These are phyloP conservation scores for Dothistroma pini DNA, from an alignment of 2,329 filamentous ascomycete genomes.

Conservation along the genomic window DNA sequence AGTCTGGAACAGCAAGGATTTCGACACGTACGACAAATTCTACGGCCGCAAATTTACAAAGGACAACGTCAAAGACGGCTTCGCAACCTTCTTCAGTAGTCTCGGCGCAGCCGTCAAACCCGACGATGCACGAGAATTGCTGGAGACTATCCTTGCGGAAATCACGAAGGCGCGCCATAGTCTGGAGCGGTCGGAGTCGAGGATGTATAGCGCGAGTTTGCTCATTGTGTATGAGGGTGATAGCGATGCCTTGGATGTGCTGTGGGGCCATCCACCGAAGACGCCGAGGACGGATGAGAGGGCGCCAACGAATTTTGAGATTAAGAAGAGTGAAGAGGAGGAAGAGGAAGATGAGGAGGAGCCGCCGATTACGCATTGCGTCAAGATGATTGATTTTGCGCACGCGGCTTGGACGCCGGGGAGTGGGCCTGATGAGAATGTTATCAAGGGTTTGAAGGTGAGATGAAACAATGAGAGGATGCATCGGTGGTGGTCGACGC, in stretches of 20 bases:
- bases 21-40: slow-evolving; percentile 61
- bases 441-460: slow-evolving; percentile 62
- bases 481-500: too few species aligned
- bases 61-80: slow-evolving; percentile 55
- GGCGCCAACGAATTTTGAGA: slow-evolving; percentile 33
- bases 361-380: slow-evolving; percentile 64
- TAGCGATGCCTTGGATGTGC: slow-evolving; percentile 49
- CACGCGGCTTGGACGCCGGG: slow-evolving; percentile 83
- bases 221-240: slow-evolving; percentile 66
- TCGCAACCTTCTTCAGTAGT: slow-evolving; percentile 53
- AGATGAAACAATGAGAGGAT: neutral
- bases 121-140: slow-evolving; percentile 37
- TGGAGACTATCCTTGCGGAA: slow-evolving; percentile 41
- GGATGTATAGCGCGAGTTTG: slow-evolving; percentile 65
- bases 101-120: slow-evolving; percentile 40
- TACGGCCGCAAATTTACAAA: slow-evolving; percentile 59
- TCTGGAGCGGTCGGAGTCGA: slow-evolving; percentile 59
- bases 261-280: slow-evolving; percentile 42
- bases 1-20: slow-evolving; percentile 50
- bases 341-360: slow-evolving; percentile 53
- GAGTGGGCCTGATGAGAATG: slow-evolving; percentile 82
- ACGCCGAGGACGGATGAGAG: slow-evolving; percentile 23
- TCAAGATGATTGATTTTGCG: slow-evolving; percentile 96
- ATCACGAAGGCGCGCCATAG: slow-evolving; percentile 48
- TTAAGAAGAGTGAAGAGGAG: slow-evolving; percentile 40